These are phyloP conservation scores for Calonectria hongkongensis DNA, from an alignment of 2,329 filamentous ascomycete genomes.

Conservation along the genomic window DNA sequence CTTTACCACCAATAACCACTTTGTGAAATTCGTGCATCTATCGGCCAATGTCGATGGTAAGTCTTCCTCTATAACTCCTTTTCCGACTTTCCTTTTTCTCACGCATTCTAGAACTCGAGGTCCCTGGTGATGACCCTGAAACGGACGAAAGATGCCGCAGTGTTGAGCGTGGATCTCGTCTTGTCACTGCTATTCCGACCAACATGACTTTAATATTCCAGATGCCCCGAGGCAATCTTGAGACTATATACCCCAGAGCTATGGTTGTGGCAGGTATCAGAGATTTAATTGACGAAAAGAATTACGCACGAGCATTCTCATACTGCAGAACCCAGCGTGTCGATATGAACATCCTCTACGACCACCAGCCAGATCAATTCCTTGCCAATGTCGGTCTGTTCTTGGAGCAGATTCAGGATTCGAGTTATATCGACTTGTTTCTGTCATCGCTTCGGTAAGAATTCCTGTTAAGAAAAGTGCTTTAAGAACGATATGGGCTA, in stretches of 20 bases:
- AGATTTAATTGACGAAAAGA: conserved; percentile 84
- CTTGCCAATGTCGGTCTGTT: conserved; percentile 84
- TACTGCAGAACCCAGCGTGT: conserved; percentile 95
- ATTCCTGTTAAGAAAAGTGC: neutral
- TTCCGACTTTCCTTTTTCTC: conserved; percentile 38
- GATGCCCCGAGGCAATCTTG: conserved; percentile 96
- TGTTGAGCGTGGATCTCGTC: conserved; percentile 90
- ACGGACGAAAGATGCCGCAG: conserved; percentile 93
- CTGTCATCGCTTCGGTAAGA: conserved; percentile 86
- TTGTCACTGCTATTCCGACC: conserved; percentile 93
- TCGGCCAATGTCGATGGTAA: conserved; percentile 76
- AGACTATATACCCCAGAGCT: conserved; percentile 94
- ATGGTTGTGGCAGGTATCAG: conserved; percentile 95
- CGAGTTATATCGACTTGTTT: conserved; percentile 91
- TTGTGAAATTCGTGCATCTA: conserved; percentile 95
- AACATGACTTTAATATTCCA: conserved; percentile 91
- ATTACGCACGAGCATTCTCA: conserved; percentile 89
- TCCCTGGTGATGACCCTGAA: conserved; percentile 92
- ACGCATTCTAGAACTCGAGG: conserved; percentile 79
- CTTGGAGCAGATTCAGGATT: conserved; percentile 87
- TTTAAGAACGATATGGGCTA: conserved; percentile 44
- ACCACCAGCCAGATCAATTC: conserved; percentile 92
- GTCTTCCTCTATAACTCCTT: conserved; percentile 42
- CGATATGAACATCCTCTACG: conserved; percentile 97
- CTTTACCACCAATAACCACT: conserved; percentile 93